phyloP scores from a whole-genome alignment of 176 grass and related monocot species.

The Chloris gayana region DNA sequence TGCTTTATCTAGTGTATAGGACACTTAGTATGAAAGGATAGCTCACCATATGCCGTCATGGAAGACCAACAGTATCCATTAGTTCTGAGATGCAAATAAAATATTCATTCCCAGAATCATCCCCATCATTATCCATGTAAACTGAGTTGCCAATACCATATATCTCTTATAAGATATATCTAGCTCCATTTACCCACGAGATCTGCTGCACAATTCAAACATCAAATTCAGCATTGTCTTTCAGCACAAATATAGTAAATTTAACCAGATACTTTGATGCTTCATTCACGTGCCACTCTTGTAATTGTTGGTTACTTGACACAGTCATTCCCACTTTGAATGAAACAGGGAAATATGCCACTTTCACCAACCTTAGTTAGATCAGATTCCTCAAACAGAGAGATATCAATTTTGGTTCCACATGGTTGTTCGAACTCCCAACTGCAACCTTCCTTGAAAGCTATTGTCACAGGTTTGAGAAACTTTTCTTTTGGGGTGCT shows the following conservation, averaged over 20 bases:
- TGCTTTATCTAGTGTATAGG: background rate
- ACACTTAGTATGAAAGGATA: background rate
- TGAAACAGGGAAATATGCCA: conserved; percentile 51
- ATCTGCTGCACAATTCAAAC: conserved; percentile 52
- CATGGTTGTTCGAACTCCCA: conserved; percentile 63
- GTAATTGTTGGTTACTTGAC: conserved; percentile 47
- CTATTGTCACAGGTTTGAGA: conserved; percentile 41
- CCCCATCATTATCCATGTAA: conserved; percentile 38
- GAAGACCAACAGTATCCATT: conserved; percentile 62
- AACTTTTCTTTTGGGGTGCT: conserved; percentile 47
- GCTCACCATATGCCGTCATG: conserved; percentile 76
- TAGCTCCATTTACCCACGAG: conserved; percentile 58
- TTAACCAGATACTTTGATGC: conserved; percentile 52
- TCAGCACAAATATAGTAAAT: conserved; percentile 61
- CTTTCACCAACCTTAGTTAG: conserved; percentile 51
- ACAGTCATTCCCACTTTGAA: conserved; percentile 61
- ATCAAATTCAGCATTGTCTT: conserved; percentile 45
- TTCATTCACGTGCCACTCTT: conserved; percentile 14
- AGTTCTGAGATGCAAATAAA: conserved; percentile 69
- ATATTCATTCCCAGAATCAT: conserved; percentile 68
- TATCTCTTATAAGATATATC: conserved; percentile 69
- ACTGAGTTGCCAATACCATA: conserved; percentile 56
- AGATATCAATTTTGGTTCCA: conserved; percentile 54
- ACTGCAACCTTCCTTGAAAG: conserved; percentile 53
- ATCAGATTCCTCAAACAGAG: conserved; percentile 52